These are phyloP conservation scores for Candida nitratophila DNA, from an alignment of 805 yeast genomes.

Conservation along the genomic window DNA sequence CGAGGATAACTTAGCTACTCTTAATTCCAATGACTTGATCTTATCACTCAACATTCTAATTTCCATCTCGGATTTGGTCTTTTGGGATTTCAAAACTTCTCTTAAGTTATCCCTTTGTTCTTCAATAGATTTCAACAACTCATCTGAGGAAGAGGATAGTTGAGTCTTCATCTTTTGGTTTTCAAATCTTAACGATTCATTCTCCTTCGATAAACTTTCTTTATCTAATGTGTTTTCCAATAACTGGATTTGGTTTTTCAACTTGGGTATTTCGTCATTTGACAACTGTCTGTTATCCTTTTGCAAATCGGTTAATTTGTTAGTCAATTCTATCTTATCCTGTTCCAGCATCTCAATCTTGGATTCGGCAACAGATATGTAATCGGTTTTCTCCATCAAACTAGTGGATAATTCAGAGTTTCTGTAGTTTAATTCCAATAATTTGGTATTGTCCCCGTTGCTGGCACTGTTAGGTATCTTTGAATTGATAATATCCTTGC, in stretches of 20 bases:
- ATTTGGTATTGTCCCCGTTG: slow-evolving; percentile 42
- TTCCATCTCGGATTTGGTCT: slow-evolving; percentile 20
- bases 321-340: slow-evolving; percentile 30
- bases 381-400: slow-evolving; percentile 40
- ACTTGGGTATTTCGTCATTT: slow-evolving; percentile 35
- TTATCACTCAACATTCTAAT: slow-evolving; percentile 18
- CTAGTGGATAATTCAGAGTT: slow-evolving; percentile 45
- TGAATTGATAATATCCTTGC: too few species aligned
- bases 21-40: slow-evolving; percentile 15
- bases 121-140: background rate
- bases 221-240: slow-evolving; percentile 16
- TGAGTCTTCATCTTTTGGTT: slow-evolving; percentile 28
- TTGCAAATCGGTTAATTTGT: slow-evolving; percentile 32
- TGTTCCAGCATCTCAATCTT: slow-evolving; percentile 32
- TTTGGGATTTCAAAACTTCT: slow-evolving; percentile 23
- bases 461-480: too few species aligned
- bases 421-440: slow-evolving; percentile 46
- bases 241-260: slow-evolving; percentile 35
- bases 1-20: slow-evolving; percentile 11
- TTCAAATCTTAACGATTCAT: slow-evolving; percentile 23
- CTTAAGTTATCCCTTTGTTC: slow-evolving; percentile 24
- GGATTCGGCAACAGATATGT: slow-evolving; percentile 38
- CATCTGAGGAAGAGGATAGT: slow-evolving; percentile 7
- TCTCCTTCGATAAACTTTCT: slow-evolving; percentile 11
- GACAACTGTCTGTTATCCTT: slow-evolving; percentile 36